Evolutionary conservation across 2,329 filamentous ascomycete species (phyloP).

Genomic region (Sporothrix globosa): DNA sequence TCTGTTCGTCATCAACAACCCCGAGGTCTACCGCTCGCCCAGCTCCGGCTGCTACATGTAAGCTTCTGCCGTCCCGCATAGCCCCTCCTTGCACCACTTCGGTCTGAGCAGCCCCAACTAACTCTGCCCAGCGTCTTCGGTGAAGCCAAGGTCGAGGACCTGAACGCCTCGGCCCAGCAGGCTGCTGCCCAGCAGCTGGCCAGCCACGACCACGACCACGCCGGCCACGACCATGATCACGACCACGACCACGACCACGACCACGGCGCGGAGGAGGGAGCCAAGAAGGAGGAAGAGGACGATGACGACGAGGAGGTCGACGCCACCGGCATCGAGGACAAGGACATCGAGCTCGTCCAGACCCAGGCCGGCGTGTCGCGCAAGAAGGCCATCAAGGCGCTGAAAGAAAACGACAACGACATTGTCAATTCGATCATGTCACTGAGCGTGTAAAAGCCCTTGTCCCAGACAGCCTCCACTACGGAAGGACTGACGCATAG

Average conservation of each 20-base stretch:
- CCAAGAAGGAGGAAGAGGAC: conserved; percentile 76
- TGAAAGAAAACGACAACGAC: conserved; percentile 99
- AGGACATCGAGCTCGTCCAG: conserved; percentile 99
- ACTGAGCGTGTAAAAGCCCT: conserved; percentile 69
- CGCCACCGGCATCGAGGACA: conserved; percentile 90
- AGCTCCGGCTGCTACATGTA: conserved; percentile 99
- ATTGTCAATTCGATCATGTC: conserved; percentile 99
- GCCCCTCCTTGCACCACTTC: neutral
- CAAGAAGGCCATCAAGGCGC: conserved; percentile 98
- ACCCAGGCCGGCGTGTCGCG: conserved; percentile 93
- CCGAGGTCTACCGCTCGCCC: conserved; percentile 98
- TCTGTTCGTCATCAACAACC: conserved; percentile 99
- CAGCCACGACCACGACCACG: conserved; percentile 68
- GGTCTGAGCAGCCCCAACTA: neutral
- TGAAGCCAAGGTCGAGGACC: conserved; percentile 99
- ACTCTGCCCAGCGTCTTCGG: conserved; percentile 78
- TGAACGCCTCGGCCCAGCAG: conserved; percentile 97
- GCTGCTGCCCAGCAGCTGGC: conserved; percentile 95
- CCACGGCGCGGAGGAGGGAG: conserved; percentile 65
- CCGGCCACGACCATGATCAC: conserved; percentile 70
- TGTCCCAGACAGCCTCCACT: neutral
- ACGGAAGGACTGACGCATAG: neutral
- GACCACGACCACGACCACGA: conserved; percentile 50
- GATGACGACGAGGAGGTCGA: conserved; percentile 97
- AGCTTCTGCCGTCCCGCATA: conserved; percentile 47